Evolutionary conservation across 768 basidiomycete genomes (phyloP).

Genomic region (Phlegmacium glaucopus): DNA sequence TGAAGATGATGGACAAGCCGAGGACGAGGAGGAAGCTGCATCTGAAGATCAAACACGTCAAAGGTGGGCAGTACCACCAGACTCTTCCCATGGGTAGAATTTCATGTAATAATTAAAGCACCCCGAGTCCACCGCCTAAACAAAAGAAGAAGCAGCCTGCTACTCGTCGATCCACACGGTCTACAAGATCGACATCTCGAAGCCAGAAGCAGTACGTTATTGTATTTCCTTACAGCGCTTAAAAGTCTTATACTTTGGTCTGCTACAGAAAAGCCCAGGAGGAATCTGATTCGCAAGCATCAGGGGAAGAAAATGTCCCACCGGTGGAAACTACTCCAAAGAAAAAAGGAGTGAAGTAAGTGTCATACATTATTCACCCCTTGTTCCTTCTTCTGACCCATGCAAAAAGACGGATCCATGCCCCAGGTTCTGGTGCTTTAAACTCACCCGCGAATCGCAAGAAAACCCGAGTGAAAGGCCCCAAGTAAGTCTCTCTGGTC

Average conservation of each 20-base stretch:
- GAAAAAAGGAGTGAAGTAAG: slow-evolving; percentile 29
- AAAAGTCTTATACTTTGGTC: neutral
- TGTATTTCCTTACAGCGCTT: neutral
- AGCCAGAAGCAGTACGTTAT: slow-evolving; percentile 9
- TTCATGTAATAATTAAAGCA: slow-evolving; percentile 9
- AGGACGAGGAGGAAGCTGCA: slow-evolving; percentile 10
- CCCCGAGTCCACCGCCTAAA: slow-evolving; percentile 22
- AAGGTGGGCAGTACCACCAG: neutral
- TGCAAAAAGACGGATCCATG: slow-evolving; percentile 19
- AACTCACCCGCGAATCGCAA: slow-evolving; percentile 26
- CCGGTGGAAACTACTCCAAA: slow-evolving; percentile 25
- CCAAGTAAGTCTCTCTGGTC: slow-evolving; percentile 19
- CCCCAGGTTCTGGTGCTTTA: slow-evolving; percentile 19
- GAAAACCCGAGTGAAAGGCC: slow-evolving; percentile 22
- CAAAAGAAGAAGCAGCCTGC: slow-evolving; percentile 8
- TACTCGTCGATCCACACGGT: slow-evolving; percentile 5
- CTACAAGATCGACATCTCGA: slow-evolving; percentile 3
- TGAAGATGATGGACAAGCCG: slow-evolving; percentile 11
- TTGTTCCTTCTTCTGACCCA: neutral
- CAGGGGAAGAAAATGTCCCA: slow-evolving; percentile 17
- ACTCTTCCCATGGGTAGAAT: slow-evolving; percentile 3
- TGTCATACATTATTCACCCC: neutral
- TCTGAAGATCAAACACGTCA: slow-evolving; percentile 3
- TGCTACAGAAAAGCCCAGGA: slow-evolving; percentile 5
- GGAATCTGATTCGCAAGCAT: slow-evolving; percentile 9